Evolutionary conservation across 139 green algal species (phyloP).

Genomic region (Coelastrella sp.): DNA sequence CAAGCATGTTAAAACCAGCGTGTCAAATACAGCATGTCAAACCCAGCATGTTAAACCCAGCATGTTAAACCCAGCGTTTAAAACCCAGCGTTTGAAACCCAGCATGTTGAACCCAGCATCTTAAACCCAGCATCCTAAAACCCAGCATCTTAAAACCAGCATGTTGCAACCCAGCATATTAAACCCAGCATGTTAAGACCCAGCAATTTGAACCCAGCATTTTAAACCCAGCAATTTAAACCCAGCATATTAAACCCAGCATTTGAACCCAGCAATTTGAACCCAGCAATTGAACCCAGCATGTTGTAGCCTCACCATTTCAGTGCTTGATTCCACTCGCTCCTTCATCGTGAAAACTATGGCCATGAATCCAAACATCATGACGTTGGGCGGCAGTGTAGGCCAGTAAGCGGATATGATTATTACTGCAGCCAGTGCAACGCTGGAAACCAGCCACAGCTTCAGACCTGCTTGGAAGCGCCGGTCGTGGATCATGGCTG

Average conservation of each 20-base stretch:
- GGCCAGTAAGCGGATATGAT: not conserved
- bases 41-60: too few species aligned
- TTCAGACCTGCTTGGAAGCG: slow-evolving; percentile 40
- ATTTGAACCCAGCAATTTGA: not conserved
- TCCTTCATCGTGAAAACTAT: slow-evolving; percentile 44
- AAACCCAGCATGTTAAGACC: too few species aligned
- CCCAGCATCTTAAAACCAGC: too few species aligned
- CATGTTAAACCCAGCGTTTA: too few species aligned
- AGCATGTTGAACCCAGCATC: too few species aligned
- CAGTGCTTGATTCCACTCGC: slow-evolving; percentile 37
- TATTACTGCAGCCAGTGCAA: not conserved
- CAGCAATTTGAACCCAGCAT: too few species aligned
- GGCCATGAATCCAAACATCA: slow-evolving; percentile 48
- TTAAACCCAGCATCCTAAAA: too few species aligned
- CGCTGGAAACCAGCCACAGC: slow-evolving; percentile 8
- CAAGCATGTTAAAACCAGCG: too few species aligned
- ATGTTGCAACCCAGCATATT: too few species aligned
- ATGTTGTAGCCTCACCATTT: slow-evolving; percentile 23
- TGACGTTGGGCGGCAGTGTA: not conserved
- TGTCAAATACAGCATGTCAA: too few species aligned
- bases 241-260: not conserved
- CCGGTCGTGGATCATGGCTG: not conserved
- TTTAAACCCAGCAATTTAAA: too few species aligned
- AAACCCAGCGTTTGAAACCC: not conserved
- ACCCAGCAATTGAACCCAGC: too few species aligned